A percentile compares a stretch with the other conserved stretches of the same genome.
Evolutionary conservation across 78 protist genomes (phyloP).

Genomic region (Dictyostelium citrinum): DNA sequence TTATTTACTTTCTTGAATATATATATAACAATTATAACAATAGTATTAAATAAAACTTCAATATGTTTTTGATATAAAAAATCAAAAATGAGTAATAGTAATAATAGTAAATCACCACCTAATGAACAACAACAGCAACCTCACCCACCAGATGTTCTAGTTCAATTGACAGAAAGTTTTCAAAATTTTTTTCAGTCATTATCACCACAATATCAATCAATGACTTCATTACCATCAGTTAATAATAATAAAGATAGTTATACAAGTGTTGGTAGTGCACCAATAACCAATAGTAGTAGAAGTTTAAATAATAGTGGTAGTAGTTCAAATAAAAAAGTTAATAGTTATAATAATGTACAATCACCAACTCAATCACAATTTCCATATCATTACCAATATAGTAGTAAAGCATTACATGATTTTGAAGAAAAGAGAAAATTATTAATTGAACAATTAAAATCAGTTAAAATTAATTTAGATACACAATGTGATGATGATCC

Average conservation of each 20-base stretch:
- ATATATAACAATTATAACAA: too few relatives aligned
- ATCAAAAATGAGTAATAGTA: neutral
- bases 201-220: neutral
- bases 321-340: neutral
- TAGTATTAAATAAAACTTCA: neutral
- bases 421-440: conserved; percentile 33
- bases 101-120: neutral
- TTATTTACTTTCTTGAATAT: neutral
- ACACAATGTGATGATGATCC: conserved; percentile 54
- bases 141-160: neutral
- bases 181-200: neutral
- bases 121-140: neutral
- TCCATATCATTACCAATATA: conserved; percentile 44
- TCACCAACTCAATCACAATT: conserved; percentile 17
- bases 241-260: neutral
- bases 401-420: conserved; percentile 39
- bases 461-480: conserved; percentile 42
- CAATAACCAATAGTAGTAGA: neutral
- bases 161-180: neutral
- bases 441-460: conserved; percentile 56
- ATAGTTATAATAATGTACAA: neutral
- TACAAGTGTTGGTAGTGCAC: neutral
- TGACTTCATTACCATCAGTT: neutral
- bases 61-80: neutral
- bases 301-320: neutral